Evolutionary conservation across 2,329 filamentous ascomycete genomes (phyloP), one percentile per base, ranked within the genome.

Genomic region (Trichoderma koningiopsis): DNA sequence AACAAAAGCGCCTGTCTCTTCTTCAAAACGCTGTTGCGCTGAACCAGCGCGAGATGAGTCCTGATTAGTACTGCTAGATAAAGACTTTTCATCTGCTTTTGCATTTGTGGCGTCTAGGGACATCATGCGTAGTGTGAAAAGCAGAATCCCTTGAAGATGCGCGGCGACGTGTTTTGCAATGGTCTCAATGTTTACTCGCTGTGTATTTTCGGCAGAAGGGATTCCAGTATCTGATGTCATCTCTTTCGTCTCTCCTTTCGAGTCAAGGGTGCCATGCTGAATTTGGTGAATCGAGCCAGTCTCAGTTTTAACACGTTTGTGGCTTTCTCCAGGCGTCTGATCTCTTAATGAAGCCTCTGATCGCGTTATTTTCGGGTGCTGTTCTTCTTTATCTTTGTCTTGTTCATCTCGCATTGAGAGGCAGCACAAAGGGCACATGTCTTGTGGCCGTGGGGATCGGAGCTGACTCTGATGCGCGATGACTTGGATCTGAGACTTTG

Each of bases 361-460:
- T 10, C 2, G 3, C 6, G 11, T 7, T 5, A 29, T 3, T 10
- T 31, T 33, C 4, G 13, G 43, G 3, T 4, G 2, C 3, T 56
- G 24, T 1, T 4, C 14, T 10, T 24, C 11, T 11, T 24, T 7
- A 2, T 55, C 19, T 7, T 6, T 5, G 2, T 4, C 5, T 55
- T 56, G 49, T 4, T 22, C 62, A 43, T 43, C 62, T 0, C 31
- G 47, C 52, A 68, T 68, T 8, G 65, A 60, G 43, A 68, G 33
- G n/a, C 65, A 68, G 14, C 65, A 68, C 2, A 68, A 6, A 1
- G 65, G 65, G 7, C 65, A 68, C 8, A 31, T 31, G 5, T 68
- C 65, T 6, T 68, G 56, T 22, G 65, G 24, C 1, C 37, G 65
- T 8, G 65, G 65, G 19, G 55, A 33, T 55, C 56, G 65, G 4